Conservation (phyloP, 495 filamentous ascomycete species). For the Daldinia grandis region DNA sequence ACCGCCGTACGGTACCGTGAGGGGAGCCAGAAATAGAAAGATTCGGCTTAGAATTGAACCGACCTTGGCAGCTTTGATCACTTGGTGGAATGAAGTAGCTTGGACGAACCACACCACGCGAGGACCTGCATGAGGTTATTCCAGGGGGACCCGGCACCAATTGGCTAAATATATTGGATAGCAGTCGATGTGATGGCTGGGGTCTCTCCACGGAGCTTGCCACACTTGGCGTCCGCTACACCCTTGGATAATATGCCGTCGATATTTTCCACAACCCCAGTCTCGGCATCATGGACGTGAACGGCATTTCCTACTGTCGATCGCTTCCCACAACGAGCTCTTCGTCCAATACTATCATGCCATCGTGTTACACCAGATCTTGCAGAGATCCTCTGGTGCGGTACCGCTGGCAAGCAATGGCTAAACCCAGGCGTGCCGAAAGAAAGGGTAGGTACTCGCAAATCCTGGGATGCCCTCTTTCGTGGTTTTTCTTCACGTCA, state of each 20-base stretch:
- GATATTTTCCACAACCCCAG: conserved; percentile 44
- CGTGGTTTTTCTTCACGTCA: neutral
- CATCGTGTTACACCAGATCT: conserved; percentile 38
- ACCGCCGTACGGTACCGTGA: conserved; percentile 22
- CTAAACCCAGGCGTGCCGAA: conserved; percentile 10
- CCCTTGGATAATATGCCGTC: conserved; percentile 42
- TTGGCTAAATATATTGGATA: conserved; percentile 44
- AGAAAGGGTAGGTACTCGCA: neutral
- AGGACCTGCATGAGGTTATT: conserved; percentile 38
- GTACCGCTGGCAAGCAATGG: conserved; percentile 12
- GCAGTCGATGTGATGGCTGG: conserved; percentile 19
- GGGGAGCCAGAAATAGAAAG: conserved; percentile 23
- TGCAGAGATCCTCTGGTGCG: conserved; percentile 33
- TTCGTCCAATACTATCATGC: conserved; percentile 22
- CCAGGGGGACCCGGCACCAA: conserved; percentile 25
- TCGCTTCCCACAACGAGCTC: conserved; percentile 19
- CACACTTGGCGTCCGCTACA: conserved; percentile 38
- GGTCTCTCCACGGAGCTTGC: conserved; percentile 30
- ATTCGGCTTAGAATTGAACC: conserved; percentile 20
- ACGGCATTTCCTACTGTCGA: conserved; percentile 39
- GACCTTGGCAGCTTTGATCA: conserved; percentile 30
- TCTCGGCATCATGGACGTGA: conserved; percentile 40
- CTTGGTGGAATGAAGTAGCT: conserved; percentile 17
- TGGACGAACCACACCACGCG: conserved; percentile 39
- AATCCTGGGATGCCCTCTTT: conserved; percentile 4